These are phyloP conservation scores for Abrus precatorius DNA, from an alignment of 306 rosid genomes.

Conservation along the genomic window DNA sequence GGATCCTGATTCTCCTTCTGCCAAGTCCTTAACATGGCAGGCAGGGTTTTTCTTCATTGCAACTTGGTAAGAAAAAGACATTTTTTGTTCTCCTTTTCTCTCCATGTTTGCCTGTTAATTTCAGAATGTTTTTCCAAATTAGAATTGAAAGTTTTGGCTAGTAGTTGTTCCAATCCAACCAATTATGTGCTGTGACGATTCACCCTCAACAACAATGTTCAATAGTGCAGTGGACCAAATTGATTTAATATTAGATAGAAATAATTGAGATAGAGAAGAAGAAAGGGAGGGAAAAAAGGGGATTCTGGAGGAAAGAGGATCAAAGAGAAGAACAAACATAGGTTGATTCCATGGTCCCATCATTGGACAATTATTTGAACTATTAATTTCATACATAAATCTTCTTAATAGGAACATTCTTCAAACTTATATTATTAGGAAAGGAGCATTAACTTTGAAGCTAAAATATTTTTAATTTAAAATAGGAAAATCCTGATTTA, in stretches of 20 bases:
- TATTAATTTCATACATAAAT: not conserved
- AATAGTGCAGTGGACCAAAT: constrained; percentile 7
- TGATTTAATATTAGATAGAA: constrained; percentile 7
- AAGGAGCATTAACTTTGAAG: constrained; percentile 22
- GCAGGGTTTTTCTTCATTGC: constrained; percentile 83
- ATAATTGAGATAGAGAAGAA: not conserved
- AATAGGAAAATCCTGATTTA: constrained; percentile 1
- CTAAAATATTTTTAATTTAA: not conserved
- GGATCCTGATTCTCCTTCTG: constrained; percentile 71
- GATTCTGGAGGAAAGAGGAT: constrained; percentile 16
- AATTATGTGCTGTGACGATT: constrained; percentile 4
- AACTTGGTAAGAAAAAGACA: constrained; percentile 67
- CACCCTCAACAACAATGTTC: not conserved
- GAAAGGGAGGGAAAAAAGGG: not conserved
- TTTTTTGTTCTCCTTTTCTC: not conserved
- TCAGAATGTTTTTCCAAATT: not conserved
- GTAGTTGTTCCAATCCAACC: not conserved
- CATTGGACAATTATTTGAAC: constrained; percentile 31
- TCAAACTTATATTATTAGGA: not conserved
- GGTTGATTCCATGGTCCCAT: constrained; percentile 39
- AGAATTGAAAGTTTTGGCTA: constrained; percentile 1
- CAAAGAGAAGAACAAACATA: constrained; percentile 3
- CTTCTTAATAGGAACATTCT: not conserved
- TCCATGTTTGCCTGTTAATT: constrained; percentile 1
- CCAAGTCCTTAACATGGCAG: constrained; percentile 69